phyloP scores from a whole-genome alignment of 176 grass and related monocot genomes.

The Lolium perenne region DNA sequence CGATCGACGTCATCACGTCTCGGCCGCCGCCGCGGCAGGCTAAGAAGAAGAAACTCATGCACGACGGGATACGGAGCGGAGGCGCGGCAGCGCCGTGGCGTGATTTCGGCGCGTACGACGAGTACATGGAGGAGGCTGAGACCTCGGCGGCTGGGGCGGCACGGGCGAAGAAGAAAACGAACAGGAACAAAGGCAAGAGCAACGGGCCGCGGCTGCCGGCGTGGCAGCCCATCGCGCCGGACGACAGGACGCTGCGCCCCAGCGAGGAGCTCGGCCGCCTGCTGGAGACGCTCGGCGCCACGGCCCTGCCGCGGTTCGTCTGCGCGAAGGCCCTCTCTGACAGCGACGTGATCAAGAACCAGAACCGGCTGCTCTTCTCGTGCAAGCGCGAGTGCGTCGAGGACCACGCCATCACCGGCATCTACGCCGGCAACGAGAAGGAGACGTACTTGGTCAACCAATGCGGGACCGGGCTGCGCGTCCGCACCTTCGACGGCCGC shows the following conservation, averaged over 20 bases:
- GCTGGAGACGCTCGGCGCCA: not conserved
- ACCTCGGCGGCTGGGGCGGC: not conserved
- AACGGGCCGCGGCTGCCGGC: not conserved
- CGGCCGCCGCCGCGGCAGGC: not conserved
- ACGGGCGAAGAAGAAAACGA: not conserved
- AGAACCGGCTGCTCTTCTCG: conserved; percentile 41
- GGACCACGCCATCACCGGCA: not conserved
- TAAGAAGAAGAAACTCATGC: not conserved
- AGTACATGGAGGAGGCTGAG: not conserved
- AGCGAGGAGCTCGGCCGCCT: not conserved
- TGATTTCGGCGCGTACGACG: not conserved
- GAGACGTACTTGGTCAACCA: not conserved
- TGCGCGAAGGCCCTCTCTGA: not conserved
- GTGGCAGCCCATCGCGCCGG: too few species aligned
- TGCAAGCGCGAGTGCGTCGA: not conserved
- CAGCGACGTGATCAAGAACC: not conserved
- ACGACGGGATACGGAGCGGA: not conserved
- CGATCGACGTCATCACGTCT: not conserved
- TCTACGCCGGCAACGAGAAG: not conserved
- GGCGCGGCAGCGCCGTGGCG: too few species aligned
- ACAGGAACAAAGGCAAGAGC: not conserved
- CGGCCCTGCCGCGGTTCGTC: not conserved
- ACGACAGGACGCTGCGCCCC: not conserved
- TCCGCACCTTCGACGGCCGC: not conserved
- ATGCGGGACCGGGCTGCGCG: not conserved